phyloP scores from a whole-genome alignment of 768 basidiomycete genomes.

The Candolleomyces aberdarensis region DNA sequence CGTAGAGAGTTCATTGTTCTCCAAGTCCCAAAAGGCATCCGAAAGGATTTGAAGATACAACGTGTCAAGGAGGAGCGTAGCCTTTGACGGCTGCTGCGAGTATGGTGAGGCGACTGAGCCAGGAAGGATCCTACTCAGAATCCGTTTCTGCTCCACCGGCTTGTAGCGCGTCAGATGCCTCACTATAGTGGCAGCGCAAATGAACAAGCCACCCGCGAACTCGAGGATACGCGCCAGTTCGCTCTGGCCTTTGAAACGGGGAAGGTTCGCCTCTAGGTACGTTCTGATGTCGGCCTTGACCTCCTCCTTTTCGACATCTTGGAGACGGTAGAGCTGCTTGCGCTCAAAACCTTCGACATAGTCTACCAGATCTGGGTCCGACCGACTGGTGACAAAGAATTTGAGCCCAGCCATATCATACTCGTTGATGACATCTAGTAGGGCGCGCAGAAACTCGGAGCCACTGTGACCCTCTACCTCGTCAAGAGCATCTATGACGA shows the following conservation, averaged over 20 bases:
- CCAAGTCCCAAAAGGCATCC: constrained; percentile 13
- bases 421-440: too few relatives aligned
- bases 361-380: too few relatives aligned
- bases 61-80: constrained; percentile 8
- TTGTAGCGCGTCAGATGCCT: constrained; percentile 7
- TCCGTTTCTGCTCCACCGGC: neutral
- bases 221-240: constrained; percentile 12
- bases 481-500: constrained; percentile 21
- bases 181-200: constrained; percentile 25
- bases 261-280: constrained; percentile 6
- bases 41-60: constrained; percentile 15
- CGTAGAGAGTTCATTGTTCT: neutral
- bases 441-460: constrained; percentile 10
- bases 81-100: neutral
- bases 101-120: too few relatives aligned
- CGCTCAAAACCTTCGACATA: too few relatives aligned
- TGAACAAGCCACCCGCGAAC: constrained; percentile 21
- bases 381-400: too few relatives aligned
- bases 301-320: neutral
- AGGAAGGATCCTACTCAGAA: neutral
- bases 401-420: too few relatives aligned
- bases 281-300: constrained; percentile 2
- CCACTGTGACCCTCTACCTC: constrained; percentile 15
- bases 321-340: too few relatives aligned
- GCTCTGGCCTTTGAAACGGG: neutral